These are phyloP conservation scores for Cladosporium sp. DNA, from an alignment of 2,329 filamentous ascomycete genomes.

Conservation along the genomic window DNA sequence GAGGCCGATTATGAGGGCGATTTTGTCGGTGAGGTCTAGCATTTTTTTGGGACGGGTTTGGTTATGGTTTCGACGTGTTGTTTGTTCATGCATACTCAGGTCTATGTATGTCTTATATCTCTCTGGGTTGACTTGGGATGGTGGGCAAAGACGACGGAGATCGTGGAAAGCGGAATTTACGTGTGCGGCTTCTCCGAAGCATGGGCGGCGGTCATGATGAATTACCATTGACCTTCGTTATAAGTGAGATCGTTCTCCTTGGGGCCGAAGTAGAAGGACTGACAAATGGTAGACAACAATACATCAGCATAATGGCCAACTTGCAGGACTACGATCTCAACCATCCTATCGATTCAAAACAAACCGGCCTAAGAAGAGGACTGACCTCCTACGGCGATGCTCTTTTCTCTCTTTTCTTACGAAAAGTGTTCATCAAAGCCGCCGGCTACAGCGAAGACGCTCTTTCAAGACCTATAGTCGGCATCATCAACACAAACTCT, in stretches of 20 bases:
- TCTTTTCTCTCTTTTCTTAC: conserved; percentile 72
- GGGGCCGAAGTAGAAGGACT: neutral
- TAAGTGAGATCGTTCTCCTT: neutral
- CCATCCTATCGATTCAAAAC: conserved; percentile 48
- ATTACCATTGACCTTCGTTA: neutral
- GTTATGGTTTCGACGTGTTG: neutral
- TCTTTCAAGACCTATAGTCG: conserved; percentile 69
- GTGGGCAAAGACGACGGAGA: neutral
- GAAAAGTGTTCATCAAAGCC: conserved; percentile 77
- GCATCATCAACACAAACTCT: conserved; percentile 72
- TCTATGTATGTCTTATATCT: neutral
- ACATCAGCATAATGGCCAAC: neutral
- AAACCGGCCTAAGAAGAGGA: conserved; percentile 60
- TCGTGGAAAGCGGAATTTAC: neutral
- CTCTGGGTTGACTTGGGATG: neutral
- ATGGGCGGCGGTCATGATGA: neutral
- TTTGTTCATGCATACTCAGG: neutral
- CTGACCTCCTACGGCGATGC: conserved; percentile 70
- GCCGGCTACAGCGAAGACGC: conserved; percentile 72
- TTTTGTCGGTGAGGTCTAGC: conserved; percentile 8
- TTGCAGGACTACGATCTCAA: conserved; percentile 60
- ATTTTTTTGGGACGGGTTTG: neutral
- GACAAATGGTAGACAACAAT: neutral
- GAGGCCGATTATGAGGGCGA: neutral
- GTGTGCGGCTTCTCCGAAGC: neutral